Base-by-base conservation (phyloP, 73 alveolate species). In the Blepharisma stoltei region DNA sequence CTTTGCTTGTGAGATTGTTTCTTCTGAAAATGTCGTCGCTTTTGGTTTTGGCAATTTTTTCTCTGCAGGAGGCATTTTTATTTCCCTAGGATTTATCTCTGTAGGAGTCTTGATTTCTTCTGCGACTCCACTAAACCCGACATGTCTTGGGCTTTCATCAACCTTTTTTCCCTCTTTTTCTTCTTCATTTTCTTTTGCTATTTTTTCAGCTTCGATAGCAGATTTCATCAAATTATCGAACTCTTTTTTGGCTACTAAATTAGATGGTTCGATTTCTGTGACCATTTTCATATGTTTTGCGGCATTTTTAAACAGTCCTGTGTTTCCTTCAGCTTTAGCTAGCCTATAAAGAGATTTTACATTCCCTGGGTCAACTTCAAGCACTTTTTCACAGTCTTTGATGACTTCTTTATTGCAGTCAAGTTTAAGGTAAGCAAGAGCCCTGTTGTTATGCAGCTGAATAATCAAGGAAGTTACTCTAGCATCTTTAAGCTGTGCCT, bases 331-430 rank as follows among this genome's bases (percentile, higher is more conserved):
- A 9, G 87, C 83, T n/a, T 25, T 37, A 44, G 93, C 93, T 49
- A 83, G 80, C 48, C 93, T 71, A 50, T 54, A 81, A 41, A 48
- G 68, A 0, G 94, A 90, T 54, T 86, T 86, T 11, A 71, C 54
- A 45, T 86, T 86, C 0, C 21, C 53, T 9, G 32, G 41, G 45
- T 77, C 84, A 1, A 86, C 37, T 7, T 65, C 65, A 49, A 86
- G 55, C 0, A 83, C 85, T 32, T 83, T 53, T 14, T 78, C 70
- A 53, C 90, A 73, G 60, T 86, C 94, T 9, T 71, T 78, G 46
- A 83, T 65, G 18, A 83, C 94, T 14, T 78, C 38, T 6, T 82
- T 53, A 23, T 83, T 67, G 46, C 67, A 32, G 7, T 54, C 67
- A 54, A 49, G 55, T 55, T 86, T 55, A 27, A 69, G 70, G 43